Conservation (phyloP, 2,329 filamentous ascomycete species). For the Monosporascus sp. region DNA sequence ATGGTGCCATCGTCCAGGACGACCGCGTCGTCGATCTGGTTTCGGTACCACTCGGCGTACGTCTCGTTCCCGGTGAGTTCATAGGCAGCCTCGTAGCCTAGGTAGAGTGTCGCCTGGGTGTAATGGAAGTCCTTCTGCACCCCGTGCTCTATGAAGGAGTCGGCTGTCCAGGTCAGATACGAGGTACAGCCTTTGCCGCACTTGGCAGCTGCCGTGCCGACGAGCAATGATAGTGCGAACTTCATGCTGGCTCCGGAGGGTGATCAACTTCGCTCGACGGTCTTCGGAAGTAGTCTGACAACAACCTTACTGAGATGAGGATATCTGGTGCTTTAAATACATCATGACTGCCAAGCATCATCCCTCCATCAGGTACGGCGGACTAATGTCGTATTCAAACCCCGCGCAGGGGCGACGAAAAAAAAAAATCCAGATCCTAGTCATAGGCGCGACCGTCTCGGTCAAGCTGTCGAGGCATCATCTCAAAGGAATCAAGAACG, state of each 20-base stretch:
- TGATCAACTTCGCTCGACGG: too few relatives aligned
- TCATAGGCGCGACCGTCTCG: neutral
- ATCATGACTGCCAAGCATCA: neutral
- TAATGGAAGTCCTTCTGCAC: constrained; percentile 33
- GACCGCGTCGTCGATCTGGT: constrained; percentile 35
- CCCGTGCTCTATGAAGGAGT: constrained; percentile 34
- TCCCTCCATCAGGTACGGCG: neutral
- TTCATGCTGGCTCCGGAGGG: neutral
- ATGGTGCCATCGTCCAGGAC: constrained; percentile 38
- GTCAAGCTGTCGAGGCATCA: neutral
- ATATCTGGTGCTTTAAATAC: neutral
- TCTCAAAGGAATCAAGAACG: neutral
- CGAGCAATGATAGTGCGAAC: neutral
- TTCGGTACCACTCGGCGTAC: constrained; percentile 35
- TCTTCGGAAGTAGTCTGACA: neutral
- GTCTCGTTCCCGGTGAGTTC: constrained; percentile 33
- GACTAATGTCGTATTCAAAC: neutral
- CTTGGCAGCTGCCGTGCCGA: neutral
- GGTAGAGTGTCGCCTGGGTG: constrained; percentile 36
- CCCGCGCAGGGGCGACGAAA: neutral
- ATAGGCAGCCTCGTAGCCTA: constrained; percentile 36
- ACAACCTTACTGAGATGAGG: neutral
- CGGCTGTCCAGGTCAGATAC: constrained; percentile 32
- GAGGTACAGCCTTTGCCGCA: neutral
- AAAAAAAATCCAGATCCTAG: neutral